Conservation (phyloP, 179 eudicot genomes). For the Actinidia arguta region DNA sequence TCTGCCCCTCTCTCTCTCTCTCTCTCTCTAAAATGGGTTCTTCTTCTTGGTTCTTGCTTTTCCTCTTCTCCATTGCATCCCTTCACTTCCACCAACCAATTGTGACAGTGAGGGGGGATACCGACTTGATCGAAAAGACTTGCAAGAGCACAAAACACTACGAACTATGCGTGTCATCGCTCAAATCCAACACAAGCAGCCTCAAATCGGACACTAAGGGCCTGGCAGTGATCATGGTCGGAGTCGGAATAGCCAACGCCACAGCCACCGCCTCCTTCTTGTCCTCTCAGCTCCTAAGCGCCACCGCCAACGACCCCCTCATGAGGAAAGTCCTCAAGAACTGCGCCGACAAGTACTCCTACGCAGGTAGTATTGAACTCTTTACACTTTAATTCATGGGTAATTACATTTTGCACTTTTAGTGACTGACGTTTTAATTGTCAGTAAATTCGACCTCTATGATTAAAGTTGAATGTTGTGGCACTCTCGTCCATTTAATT, state of each 20-base stretch:
- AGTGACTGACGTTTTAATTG: too few species aligned
- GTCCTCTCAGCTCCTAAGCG: constrained; percentile 44
- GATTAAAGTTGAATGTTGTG: too few species aligned
- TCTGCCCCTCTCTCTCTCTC: background rate
- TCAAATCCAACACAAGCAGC: constrained; percentile 65
- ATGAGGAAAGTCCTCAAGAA: constrained; percentile 52
- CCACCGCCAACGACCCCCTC: constrained; percentile 29
- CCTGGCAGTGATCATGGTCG: constrained; percentile 67
- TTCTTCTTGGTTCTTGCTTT: constrained; percentile 16
- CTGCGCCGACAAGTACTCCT: constrained; percentile 63
- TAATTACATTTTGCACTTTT: too few species aligned
- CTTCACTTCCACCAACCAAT: constrained; percentile 15
- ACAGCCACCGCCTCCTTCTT: constrained; percentile 53
- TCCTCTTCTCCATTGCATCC: constrained; percentile 29
- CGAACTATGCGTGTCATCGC: constrained; percentile 69
- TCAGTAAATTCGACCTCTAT: too few species aligned
- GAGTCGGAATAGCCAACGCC: constrained; percentile 58
- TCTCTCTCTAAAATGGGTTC: constrained; percentile 23
- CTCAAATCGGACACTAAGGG: constrained; percentile 66
- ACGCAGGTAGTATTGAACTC: too few species aligned
- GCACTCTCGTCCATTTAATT: too few species aligned
- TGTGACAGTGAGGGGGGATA: constrained; percentile 27
- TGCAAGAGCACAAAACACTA: constrained; percentile 75
- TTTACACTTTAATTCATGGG: too few species aligned
- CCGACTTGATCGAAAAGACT: constrained; percentile 57